phyloP scores from a whole-genome alignment of 1,284 basidiomycete genomes.

The Mycena sp. region DNA sequence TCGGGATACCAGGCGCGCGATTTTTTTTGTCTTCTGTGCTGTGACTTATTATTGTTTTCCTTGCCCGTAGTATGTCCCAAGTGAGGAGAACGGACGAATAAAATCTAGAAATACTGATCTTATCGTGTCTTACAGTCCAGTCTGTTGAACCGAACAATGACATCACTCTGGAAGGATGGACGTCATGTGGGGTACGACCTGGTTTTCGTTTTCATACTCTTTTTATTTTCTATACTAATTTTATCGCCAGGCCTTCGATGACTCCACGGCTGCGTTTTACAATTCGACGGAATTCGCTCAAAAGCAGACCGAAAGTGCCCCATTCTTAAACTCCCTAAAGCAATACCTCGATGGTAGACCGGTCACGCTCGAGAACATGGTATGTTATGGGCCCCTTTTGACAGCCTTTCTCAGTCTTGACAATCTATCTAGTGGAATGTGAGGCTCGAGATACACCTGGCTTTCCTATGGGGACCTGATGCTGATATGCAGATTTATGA shows the following conservation, averaged over 20 bases:
- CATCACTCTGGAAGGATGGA: conserved; percentile 53
- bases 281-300: conserved; percentile 63
- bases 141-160: conserved; percentile 57
- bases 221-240: neutral
- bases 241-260: conserved; percentile 56
- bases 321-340: conserved; percentile 65
- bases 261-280: conserved; percentile 61
- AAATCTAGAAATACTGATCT: neutral
- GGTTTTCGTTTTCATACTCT: neutral
- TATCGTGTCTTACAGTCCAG: conserved; percentile 56
- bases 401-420: neutral
- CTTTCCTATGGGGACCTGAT: conserved; percentile 1
- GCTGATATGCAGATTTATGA: conserved; percentile 66
- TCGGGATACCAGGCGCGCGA: conserved; percentile 72
- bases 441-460: conserved; percentile 32
- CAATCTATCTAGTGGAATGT: conserved; percentile 65
- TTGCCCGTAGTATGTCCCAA: conserved; percentile 65
- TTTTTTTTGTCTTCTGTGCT: neutral
- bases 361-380: conserved; percentile 71
- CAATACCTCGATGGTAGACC: conserved; percentile 67
- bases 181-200: conserved; percentile 44
- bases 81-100: conserved; percentile 50
- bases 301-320: conserved; percentile 55
- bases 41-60: neutral
- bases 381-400: conserved; percentile 39